Conservation (phyloP, 306 rosid genomes). For the Medicago arabica region DNA sequence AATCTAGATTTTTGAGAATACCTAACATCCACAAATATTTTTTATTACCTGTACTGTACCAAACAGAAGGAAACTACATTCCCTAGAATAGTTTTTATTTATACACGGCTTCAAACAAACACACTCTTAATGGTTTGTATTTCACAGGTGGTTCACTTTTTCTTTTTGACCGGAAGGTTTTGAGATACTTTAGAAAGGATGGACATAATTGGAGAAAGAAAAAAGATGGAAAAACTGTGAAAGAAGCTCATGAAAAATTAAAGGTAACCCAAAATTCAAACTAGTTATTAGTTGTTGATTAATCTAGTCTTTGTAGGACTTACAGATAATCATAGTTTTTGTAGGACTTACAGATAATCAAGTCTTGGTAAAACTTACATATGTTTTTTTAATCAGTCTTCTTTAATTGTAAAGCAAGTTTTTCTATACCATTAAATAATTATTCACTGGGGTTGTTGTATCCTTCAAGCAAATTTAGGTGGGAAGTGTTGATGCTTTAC, state of each 20-base stretch:
- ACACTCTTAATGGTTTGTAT: conserved; percentile 32
- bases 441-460: conserved; percentile 41
- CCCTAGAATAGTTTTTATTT: neutral
- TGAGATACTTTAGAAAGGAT: conserved; percentile 94
- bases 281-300: conserved; percentile 20
- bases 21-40: neutral
- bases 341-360: conserved; percentile 14
- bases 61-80: neutral
- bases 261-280: conserved; percentile 60
- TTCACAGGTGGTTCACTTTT: conserved; percentile 84
- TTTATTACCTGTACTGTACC: neutral
- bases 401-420: conserved; percentile 28
- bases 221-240: conserved; percentile 88
- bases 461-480: conserved; percentile 69
- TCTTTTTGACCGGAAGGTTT: conserved; percentile 86
- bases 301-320: conserved; percentile 11
- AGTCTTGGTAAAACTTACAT: conserved; percentile 10
- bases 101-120: neutral
- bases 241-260: conserved; percentile 94
- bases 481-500: conserved; percentile 88
- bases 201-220: conserved; percentile 97
- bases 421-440: conserved; percentile 33
- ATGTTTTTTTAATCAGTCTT: conserved; percentile 5
- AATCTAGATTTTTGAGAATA: neutral
- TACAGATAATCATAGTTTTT: conserved; percentile 13